phyloP scores from a whole-genome alignment of 768 basidiomycete species.

The Lactarius trivialis region DNA sequence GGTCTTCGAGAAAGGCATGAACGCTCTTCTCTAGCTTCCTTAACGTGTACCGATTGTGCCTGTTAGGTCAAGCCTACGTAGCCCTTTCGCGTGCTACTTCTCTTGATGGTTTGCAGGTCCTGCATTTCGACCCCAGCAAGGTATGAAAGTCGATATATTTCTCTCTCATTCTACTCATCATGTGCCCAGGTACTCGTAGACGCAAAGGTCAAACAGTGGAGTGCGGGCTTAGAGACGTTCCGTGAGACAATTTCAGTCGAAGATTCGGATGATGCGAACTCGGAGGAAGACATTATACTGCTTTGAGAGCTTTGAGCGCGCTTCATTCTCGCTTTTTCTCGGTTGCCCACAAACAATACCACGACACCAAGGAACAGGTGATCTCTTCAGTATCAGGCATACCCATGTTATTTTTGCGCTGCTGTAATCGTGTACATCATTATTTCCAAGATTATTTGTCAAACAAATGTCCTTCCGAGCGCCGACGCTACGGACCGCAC shows the following conservation, averaged over 20 bases:
- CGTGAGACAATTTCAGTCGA: slow-evolving; percentile 7
- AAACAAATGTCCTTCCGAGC: no score
- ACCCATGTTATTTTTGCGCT: not conserved
- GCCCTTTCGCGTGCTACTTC: slow-evolving; percentile 85
- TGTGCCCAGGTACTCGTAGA: slow-evolving; percentile 19
- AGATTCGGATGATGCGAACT: not conserved
- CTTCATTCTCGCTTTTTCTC: not conserved
- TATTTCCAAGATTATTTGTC: no score
- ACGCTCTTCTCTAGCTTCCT: not conserved
- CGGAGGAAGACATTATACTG: slow-evolving; percentile 6
- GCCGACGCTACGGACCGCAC: no score
- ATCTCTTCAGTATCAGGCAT: not conserved
- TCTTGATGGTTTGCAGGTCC: slow-evolving; percentile 77
- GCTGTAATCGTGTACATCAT: not conserved
- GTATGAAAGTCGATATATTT: slow-evolving; percentile 32
- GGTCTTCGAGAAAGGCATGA: slow-evolving; percentile 85
- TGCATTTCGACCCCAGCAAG: slow-evolving; percentile 70
- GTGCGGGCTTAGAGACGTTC: slow-evolving; percentile 55
- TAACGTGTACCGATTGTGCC: not conserved
- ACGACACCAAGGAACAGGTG: not conserved
- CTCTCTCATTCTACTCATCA: not conserved
- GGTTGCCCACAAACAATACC: not conserved
- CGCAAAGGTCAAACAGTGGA: slow-evolving; percentile 62
- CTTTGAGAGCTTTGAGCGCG: slow-evolving; percentile 5
- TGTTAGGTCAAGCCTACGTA: slow-evolving; percentile 80